Evolutionary conservation across 495 filamentous ascomycete species (phyloP), one percentile per base, ranked within the genome.

Genomic region (Lepidopterella palustris): DNA sequence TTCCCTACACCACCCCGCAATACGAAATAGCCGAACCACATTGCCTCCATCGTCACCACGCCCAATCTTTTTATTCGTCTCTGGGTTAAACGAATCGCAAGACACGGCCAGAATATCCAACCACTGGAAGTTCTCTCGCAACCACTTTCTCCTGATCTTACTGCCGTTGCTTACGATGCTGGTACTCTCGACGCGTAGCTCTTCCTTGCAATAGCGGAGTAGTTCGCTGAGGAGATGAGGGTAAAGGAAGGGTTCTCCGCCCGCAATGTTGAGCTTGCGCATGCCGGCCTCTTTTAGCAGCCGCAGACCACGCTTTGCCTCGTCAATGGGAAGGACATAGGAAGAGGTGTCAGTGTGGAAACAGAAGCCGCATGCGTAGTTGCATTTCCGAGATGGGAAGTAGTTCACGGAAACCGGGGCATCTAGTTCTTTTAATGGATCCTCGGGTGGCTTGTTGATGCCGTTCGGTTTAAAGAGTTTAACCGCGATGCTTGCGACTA

Each of bases 251-350:
- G 81, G 80, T 59, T 84, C 81, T 5, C 81, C 81, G 29, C 81
- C 79, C n/a, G 81, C 80, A 58, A 83, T 78, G 67, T 84, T 83
- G 60, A 82, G 70, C 60, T 83, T 83, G 50, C 67, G 65, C 81
- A 84, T 84, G 21, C 79, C 81, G 5, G 78, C 79, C 5, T 74
- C 62, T 25, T 64, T 65, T 21, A 83, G 74, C 9, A 83, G 75
- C 6, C 48, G 64, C n/a, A 82, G 71, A n/a, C 74, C 79, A 5
- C 59, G 60, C 57, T 79, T 77, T 45, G 76, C 75, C 0, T 74
- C 64, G 1, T 65, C 61, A 18, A 72, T 67, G 8, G 68, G 32
- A 5, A 71, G 67, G 6, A 81, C 69, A 55, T 77, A 63, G n/a
- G 77, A 80, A 1, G 73, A 70, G 35, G 66, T 79, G 5, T 73